These are phyloP conservation scores for Paecilomyces formosus DNA, from an alignment of 2,329 filamentous ascomycete species.

Conservation along the genomic window DNA sequence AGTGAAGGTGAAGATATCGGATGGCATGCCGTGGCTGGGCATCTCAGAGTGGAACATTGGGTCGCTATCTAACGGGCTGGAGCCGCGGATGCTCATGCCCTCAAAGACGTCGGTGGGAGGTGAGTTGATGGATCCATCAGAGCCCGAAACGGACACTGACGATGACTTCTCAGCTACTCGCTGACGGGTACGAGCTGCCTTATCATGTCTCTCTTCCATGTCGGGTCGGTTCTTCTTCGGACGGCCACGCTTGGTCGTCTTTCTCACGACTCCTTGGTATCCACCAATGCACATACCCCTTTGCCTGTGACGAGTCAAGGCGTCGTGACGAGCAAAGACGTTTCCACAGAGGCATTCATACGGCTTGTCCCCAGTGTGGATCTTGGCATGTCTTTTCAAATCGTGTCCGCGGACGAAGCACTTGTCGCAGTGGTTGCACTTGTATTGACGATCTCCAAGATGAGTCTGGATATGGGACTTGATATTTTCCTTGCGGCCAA, in stretches of 20 bases:
- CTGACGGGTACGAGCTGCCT: slow-evolving; percentile 48
- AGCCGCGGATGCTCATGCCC: slow-evolving; percentile 29
- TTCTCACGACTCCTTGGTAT: slow-evolving; percentile 70
- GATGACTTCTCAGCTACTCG: slow-evolving; percentile 27
- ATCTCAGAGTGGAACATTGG: slow-evolving; percentile 18
- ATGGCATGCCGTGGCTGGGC: slow-evolving; percentile 25
- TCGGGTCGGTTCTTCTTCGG: slow-evolving; percentile 57
- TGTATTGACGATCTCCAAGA: slow-evolving; percentile 89
- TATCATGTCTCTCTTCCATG: slow-evolving; percentile 50
- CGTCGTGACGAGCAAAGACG: slow-evolving; percentile 90
- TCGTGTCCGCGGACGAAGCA: slow-evolving; percentile 97
- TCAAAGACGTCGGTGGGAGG: slow-evolving; percentile 36
- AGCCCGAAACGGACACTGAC: slow-evolving; percentile 27
- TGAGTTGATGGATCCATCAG: slow-evolving; percentile 34
- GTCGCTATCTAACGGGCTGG: slow-evolving; percentile 24
- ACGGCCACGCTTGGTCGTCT: slow-evolving; percentile 59
- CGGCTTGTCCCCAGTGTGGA: slow-evolving; percentile 91
- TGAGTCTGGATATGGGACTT: slow-evolving; percentile 98
- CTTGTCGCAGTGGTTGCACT: slow-evolving; percentile 87
- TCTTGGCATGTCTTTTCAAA: slow-evolving; percentile 93
- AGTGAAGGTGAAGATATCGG: slow-evolving; percentile 39
- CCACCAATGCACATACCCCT: slow-evolving; percentile 95
- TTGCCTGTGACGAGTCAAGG: slow-evolving; percentile 86
- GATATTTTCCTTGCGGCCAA: slow-evolving; percentile 98
- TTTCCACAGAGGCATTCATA: slow-evolving; percentile 93